These are phyloP conservation scores for Tylopilus balloui DNA, from an alignment of 768 basidiomycete species.

Conservation along the genomic window DNA sequence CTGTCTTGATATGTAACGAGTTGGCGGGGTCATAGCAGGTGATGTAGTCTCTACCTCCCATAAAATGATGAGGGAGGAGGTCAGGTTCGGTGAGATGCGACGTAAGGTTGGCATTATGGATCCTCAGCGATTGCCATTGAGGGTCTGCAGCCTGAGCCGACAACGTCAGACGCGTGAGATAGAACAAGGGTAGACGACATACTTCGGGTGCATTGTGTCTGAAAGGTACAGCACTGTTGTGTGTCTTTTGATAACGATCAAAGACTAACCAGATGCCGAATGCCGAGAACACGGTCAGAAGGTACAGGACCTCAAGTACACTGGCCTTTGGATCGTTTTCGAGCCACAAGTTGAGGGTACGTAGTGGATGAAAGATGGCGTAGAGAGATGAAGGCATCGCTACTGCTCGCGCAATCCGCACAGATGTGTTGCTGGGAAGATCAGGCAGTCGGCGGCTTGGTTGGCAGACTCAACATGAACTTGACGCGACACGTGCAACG, in stretches of 20 bases:
- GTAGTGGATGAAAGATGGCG: constrained; percentile 46
- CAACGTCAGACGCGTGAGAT: constrained; percentile 13
- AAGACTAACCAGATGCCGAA: constrained; percentile 78
- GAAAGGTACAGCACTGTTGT: constrained; percentile 73
- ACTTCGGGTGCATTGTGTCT: constrained; percentile 55
- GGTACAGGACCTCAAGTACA: constrained; percentile 61
- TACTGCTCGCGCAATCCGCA: constrained; percentile 6
- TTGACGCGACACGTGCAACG: neutral
- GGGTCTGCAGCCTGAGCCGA: constrained; percentile 51
- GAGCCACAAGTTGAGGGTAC: constrained; percentile 45
- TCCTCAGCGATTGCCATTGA: constrained; percentile 49
- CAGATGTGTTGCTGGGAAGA: neutral
- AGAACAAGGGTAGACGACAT: constrained; percentile 17
- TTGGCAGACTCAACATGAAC: constrained; percentile 12
- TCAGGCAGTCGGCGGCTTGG: neutral
- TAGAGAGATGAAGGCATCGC: constrained; percentile 33
- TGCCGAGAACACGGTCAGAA: constrained; percentile 65
- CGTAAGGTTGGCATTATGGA: constrained; percentile 55
- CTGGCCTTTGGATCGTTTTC: constrained; percentile 45
- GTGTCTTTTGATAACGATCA: constrained; percentile 66
- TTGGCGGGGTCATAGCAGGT: constrained; percentile 93
- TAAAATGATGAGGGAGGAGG: constrained; percentile 46
- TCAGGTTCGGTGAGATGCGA: constrained; percentile 58
- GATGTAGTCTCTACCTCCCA: constrained; percentile 60
- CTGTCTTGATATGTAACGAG: constrained; percentile 72